Evolutionary conservation across 768 basidiomycete genomes (phyloP), one percentile per base, ranked within the genome.

Genomic region (Xerocomellus intermedius): DNA sequence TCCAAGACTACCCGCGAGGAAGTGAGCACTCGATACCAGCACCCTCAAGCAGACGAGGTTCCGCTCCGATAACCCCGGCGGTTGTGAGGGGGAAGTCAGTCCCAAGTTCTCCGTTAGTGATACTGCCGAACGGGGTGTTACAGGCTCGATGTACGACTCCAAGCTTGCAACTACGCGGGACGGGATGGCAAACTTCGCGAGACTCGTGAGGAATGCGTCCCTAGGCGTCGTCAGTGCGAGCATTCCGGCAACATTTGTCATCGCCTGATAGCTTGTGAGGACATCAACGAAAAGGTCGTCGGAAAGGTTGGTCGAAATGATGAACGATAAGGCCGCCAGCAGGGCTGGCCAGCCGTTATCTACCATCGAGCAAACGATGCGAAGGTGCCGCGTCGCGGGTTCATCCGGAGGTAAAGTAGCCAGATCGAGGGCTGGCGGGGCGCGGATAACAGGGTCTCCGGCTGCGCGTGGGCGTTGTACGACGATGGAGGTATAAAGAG

Each of bases 161-260:
- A 97, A 71, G 60, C 87, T 87, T 1, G 91, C 89, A 0, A 99
- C 91, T 12, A 98, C 90, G 3, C 87, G 80, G 0, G 91, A 82
- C 0, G 96, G 96, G n/a, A 98, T 90, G 0, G 94, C 89, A 55
- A 91, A 87, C 67, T 94, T 94, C n/a, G 91, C 83, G 16, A 99
- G 80, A 45, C 84, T 87, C 21, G 84, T 89, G 66, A 98, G 84
- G 74, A 99, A 94, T 0, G 96, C 95, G 57, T 98, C 94, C 19
- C 96, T 82, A 0, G 95, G 94, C 0, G 94, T 98, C 1, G 79
- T 74, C 1, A 98, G 78, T 2, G 84, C 84, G n/a, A 98, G 82
- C 74, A 93, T 89, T 19, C 95, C 96, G 22, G 91, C 86, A 2
- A 92, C 91, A 54, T 90, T 87, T 3, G 91, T 87, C 73, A 98